These are phyloP conservation scores for Sedum album DNA, from an alignment of 164 flowering plant species.

Conservation along the genomic window DNA sequence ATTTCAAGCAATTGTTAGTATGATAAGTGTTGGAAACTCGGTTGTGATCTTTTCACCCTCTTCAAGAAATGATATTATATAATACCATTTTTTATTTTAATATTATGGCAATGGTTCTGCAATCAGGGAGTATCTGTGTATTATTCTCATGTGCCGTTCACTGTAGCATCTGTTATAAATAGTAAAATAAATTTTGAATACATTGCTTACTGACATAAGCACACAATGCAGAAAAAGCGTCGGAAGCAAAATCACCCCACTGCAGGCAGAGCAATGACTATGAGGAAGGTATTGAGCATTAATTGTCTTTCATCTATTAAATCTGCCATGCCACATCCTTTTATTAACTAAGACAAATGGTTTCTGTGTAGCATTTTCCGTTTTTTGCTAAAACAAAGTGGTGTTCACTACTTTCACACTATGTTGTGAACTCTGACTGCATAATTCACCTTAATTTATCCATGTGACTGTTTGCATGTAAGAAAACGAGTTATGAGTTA, in stretches of 20 bases:
- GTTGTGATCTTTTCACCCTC: background rate
- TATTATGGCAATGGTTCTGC: background rate
- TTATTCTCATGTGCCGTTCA: background rate
- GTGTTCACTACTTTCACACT: background rate
- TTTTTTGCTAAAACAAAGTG: background rate
- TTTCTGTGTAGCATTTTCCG: background rate
- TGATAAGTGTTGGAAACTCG: background rate
- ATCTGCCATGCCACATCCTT: background rate
- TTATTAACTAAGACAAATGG: background rate
- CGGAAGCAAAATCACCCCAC: background rate
- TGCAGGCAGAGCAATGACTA: background rate
- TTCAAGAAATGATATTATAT: background rate
- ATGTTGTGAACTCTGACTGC: too few relatives aligned
- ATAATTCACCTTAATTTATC: too few relatives aligned
- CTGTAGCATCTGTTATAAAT: background rate
- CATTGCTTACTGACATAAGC: background rate
- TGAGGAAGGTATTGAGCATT: background rate
- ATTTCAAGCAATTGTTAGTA: background rate
- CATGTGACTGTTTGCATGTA: too few relatives aligned
- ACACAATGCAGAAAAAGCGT: slow-evolving; percentile 2
- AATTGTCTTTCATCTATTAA: background rate
- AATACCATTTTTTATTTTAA: background rate
- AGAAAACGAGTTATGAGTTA: too few relatives aligned
- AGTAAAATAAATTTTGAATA: background rate
- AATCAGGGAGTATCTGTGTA: background rate